Evolutionary conservation across 345 rosid genomes (phyloP), one percentile per base, ranked within the genome.

Genomic region (Aquilaria yunnanensis): DNA sequence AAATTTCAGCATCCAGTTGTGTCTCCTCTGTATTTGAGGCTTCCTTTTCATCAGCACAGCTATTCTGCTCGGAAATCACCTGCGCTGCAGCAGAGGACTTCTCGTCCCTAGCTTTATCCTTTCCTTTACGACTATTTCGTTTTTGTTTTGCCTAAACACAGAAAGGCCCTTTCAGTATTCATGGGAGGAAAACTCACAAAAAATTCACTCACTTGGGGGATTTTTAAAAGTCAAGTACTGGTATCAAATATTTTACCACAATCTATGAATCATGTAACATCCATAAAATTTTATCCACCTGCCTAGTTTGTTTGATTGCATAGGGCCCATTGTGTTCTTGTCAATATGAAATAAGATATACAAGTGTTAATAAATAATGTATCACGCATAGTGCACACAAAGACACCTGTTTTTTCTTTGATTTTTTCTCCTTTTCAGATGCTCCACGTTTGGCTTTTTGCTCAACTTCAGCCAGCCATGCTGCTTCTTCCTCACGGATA

Each of bases 401-500:
- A 23, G 23, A 23, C 23, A 84, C 98, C 96, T 81, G 93, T 66
- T 93, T 93, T 74, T 93, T 93, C 88, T 90, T 93, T 47, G 85
- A 77, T 71, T 88, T 93, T 81, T 86, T 93, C 67, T 85, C 96
- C 78, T 85, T 88, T 16, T 83, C 91, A 41, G 69, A 66, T 65
- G 72, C 71, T 23, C 23, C 23, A 61, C 88, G 87, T 73, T 77
- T 93, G 30, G 92, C 83, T 82, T 79, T 93, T 71, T 81, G 96
- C 80, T 87, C 93, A 52, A 73, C 83, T 73, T 74, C 96, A 65
- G 87, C 95, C 62, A 83, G 75, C 81, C 92, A 82, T 6, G 83
- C 91, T 67, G 79, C 94, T 78, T 93, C 97, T 78, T 92, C 98
- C 77, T 90, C 96, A 60, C 96, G 96, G 56, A 93, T 93, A 66